These are phyloP conservation scores for Penicillium polonicum DNA, from an alignment of 2,329 filamentous ascomycete genomes.

Conservation along the genomic window DNA sequence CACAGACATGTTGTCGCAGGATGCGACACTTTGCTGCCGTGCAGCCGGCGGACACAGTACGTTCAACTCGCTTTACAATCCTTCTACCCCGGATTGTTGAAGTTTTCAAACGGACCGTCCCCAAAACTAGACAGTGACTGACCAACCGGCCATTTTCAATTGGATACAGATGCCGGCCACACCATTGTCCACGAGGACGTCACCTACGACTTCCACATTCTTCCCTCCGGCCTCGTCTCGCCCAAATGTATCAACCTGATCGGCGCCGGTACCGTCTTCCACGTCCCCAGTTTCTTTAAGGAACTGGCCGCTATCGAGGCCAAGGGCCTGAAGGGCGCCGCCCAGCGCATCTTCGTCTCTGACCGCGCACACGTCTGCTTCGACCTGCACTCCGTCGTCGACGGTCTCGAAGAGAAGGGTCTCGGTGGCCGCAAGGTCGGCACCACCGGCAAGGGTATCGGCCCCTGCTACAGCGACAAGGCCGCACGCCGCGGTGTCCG, in stretches of 20 bases:
- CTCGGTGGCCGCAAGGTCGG: constrained; percentile 49
- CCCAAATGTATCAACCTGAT: constrained; percentile 49
- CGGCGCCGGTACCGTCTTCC: constrained; percentile 48
- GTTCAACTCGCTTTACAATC: constrained; percentile 17
- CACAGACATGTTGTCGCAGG: constrained; percentile 48
- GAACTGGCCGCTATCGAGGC: constrained; percentile 44
- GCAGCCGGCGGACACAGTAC: constrained; percentile 49
- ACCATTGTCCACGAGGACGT: constrained; percentile 48
- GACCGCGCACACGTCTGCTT: constrained; percentile 49
- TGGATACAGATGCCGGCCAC: constrained; percentile 43
- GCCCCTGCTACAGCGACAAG: constrained; percentile 64
- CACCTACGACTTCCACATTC: constrained; percentile 52
- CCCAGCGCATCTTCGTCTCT: constrained; percentile 47
- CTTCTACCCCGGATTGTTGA: not conserved
- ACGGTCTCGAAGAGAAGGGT: constrained; percentile 47
- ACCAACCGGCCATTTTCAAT: constrained; percentile 7
- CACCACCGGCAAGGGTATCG: constrained; percentile 52
- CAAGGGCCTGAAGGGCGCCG: constrained; percentile 44
- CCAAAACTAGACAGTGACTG: constrained; percentile 2
- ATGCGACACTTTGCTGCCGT: constrained; percentile 46
- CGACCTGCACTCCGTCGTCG: constrained; percentile 47
- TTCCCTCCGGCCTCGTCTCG: constrained; percentile 47
- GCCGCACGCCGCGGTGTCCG: constrained; percentile 59
- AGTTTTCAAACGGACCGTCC: not conserved
- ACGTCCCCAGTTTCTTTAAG: constrained; percentile 51